Evolutionary conservation across 768 basidiomycete species (phyloP).

Genomic region (Calocybe cyanea): DNA sequence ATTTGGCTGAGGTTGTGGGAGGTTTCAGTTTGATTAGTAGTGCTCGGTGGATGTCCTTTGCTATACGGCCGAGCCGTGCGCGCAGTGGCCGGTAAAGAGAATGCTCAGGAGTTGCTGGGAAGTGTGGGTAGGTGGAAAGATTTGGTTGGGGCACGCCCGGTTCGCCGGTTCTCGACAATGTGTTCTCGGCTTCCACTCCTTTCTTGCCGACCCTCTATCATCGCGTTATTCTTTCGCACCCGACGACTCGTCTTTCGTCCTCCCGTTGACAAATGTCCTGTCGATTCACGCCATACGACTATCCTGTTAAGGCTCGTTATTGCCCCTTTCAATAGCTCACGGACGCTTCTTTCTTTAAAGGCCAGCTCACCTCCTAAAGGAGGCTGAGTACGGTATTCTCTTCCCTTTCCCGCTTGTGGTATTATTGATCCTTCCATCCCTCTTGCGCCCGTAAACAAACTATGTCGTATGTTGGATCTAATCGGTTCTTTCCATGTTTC

Average conservation of each 20-base stretch:
- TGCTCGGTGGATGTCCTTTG: conserved; percentile 28
- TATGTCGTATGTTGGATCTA: conserved; percentile 12
- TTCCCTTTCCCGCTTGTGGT: conserved; percentile 18
- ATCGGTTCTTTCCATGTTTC: conserved; percentile 15
- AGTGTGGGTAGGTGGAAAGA: conserved; percentile 26
- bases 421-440: conserved; percentile 13
- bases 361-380: conserved; percentile 16
- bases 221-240: background rate
- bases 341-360: conserved; percentile 77
- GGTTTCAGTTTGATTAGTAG: conserved; percentile 28
- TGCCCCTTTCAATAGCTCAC: conserved; percentile 40
- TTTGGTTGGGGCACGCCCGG: conserved; percentile 40
- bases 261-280: conserved; percentile 18
- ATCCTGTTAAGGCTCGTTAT: conserved; percentile 24
- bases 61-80: conserved; percentile 26
- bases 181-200: conserved; percentile 27
- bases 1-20: conserved; percentile 41
- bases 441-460: conserved; percentile 30
- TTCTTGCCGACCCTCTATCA: conserved; percentile 8
- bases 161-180: conserved; percentile 26
- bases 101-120: conserved; percentile 17
- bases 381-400: conserved; percentile 17
- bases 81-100: conserved; percentile 15
- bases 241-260: conserved; percentile 1
- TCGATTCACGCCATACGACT: conserved; percentile 23